Evolutionary conservation across 306 rosid species (phyloP), one percentile per base, ranked within the genome.

Genomic region (Vigna reflexopilosa): DNA sequence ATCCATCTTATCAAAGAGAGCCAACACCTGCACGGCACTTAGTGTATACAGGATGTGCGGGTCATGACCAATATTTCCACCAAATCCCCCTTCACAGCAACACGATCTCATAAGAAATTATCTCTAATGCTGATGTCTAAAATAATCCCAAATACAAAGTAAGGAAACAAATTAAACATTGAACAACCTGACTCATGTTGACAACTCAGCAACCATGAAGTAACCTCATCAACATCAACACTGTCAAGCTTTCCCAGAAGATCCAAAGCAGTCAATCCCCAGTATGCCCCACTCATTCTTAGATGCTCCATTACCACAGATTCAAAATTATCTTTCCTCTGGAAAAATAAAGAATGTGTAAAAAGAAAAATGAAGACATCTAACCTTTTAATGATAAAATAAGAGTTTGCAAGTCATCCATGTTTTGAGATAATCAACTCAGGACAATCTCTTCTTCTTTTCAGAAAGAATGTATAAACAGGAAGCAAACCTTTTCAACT

Each of bases 241-340:
- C 77, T 17, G 38, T 88, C 70, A 36, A 95, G 93, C 85, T 91
- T 92, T 72, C 92, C 96, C 15, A 92, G 68, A 55, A 95, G 79
- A 83, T 95, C 97, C 54, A 95, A 86, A 49, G 97, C 68, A 50
- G 91, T 86, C 86, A 95, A n/a, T 32, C 97, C 97, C 98, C 98
- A 90, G 49, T 92, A 95, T 11, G 91, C 96, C 40, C 98, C 98
- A 73, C 80, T 95, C 93, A 95, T 84, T 83, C 97, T 89, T 32
- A 94, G 85, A 86, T 92, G 98, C 80, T 94, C 96, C 95, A 91
- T 87, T 72, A 85, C 86, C 57, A 92, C 97, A 8, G 97, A 91
- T 75, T 87, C 89, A 65, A 92, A 89, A 56, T 87, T 89, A 70
- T 90, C 95, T 85, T 94, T 90, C 85, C 77, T 90, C 97, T 92